These are phyloP conservation scores for Rhododendron williamsianum DNA, from an alignment of 148 eudicot genomes.

Conservation along the genomic window DNA sequence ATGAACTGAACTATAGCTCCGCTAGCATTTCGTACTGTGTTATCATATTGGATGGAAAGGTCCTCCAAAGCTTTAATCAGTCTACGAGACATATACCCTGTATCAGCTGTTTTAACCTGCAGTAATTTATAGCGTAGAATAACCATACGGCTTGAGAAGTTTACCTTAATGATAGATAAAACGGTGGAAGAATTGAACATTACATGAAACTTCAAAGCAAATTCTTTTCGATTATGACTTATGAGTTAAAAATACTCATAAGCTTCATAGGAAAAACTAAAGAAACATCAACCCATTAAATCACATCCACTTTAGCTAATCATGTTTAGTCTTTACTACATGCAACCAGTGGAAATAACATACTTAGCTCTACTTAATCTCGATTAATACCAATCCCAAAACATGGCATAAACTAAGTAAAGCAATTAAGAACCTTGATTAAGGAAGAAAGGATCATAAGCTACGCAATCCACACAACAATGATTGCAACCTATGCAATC, in stretches of 20 bases:
- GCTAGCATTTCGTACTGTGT: constrained; percentile 83
- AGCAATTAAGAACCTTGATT: constrained; percentile 3
- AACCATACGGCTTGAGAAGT: constrained; percentile 2
- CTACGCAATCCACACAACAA: neutral
- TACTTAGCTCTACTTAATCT: neutral
- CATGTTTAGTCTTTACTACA: neutral
- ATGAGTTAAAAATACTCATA: neutral
- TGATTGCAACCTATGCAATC: neutral
- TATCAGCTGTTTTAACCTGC: constrained; percentile 99
- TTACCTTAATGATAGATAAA: neutral
- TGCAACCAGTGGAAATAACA: neutral
- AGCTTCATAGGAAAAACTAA: neutral
- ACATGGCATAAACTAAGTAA: neutral
- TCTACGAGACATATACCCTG: constrained; percentile 99
- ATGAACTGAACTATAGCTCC: constrained; percentile 74
- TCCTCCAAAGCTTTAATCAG: constrained; percentile 93
- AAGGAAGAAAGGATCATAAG: neutral
- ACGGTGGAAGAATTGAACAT: neutral
- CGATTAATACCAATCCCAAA: neutral
- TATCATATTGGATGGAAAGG: constrained; percentile 72
- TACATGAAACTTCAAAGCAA: neutral
- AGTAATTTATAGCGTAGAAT: constrained; percentile 12
- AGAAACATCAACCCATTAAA: neutral
- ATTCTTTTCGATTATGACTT: neutral
- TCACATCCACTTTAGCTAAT: neutral